These are phyloP conservation scores for Komagataella ulmi DNA, from an alignment of 805 yeast genomes.

Conservation along the genomic window DNA sequence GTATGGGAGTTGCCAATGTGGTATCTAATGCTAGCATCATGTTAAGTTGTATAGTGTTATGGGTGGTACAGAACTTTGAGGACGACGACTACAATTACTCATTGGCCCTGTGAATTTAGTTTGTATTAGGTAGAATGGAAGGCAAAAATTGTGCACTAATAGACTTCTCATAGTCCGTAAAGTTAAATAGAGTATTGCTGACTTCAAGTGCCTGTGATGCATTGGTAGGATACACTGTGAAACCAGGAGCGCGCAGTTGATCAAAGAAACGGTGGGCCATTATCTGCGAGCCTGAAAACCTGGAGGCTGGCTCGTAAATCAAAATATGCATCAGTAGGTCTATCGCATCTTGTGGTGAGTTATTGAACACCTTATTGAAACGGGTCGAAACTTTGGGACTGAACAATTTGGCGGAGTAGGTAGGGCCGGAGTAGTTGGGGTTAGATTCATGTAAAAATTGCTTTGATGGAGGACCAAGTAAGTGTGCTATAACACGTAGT, in stretches of 20 bases:
- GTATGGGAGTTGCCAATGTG: slow-evolving; percentile 89
- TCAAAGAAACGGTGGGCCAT: slow-evolving; percentile 84
- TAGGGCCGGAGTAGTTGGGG: slow-evolving; percentile 64
- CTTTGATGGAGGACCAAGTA: slow-evolving; percentile 78
- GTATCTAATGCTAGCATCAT: slow-evolving; percentile 66
- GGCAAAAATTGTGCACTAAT: background rate
- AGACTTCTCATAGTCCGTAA: slow-evolving; percentile 49
- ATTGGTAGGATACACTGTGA: slow-evolving; percentile 19
- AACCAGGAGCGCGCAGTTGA: slow-evolving; percentile 53
- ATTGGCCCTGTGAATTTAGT: slow-evolving; percentile 31
- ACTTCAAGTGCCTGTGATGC: slow-evolving; percentile 21
- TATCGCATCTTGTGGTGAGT: slow-evolving; percentile 76
- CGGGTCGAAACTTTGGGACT: slow-evolving; percentile 5
- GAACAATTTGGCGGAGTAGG: slow-evolving; percentile 30
- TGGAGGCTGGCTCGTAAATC: slow-evolving; percentile 79
- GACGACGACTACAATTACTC: slow-evolving; percentile 86
- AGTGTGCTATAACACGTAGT: slow-evolving; percentile 77
- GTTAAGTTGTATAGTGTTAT: slow-evolving; percentile 78
- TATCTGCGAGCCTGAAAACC: slow-evolving; percentile 72
- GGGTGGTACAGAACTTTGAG: slow-evolving; percentile 93
- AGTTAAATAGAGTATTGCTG: slow-evolving; percentile 42
- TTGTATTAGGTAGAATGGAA: background rate
- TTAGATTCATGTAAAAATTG: slow-evolving; percentile 62
- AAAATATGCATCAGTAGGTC: slow-evolving; percentile 72
- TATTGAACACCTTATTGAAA: slow-evolving; percentile 54